Conservation (phyloP, 192 early-diverging fungal genomes). For the Coemansia umbellata region DNA sequence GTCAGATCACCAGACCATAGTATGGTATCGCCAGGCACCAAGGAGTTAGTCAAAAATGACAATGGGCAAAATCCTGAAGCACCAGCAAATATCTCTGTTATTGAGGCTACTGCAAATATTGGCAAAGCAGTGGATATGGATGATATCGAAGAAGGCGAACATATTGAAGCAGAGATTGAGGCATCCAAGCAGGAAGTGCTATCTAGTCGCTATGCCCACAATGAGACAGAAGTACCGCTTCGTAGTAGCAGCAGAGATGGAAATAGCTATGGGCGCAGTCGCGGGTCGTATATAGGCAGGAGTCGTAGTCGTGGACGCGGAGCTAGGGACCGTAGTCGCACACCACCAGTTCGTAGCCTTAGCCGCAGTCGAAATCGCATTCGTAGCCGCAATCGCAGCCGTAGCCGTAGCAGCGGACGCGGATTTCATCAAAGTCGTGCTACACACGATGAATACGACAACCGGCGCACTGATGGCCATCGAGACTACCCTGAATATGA, state of each 20-base stretch:
- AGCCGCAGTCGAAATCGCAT: no score
- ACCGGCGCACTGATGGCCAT: constrained; percentile 3
- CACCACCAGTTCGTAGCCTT: not conserved
- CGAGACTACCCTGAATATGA: constrained; percentile 14
- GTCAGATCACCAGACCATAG: not conserved
- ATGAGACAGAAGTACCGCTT: not conserved
- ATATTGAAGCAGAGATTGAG: constrained; percentile 34
- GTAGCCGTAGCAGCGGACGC: constrained; percentile 3
- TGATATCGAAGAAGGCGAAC: constrained; percentile 50
- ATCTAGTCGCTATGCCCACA: not conserved
- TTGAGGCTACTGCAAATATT: not conserved
- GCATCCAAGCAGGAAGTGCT: not conserved
- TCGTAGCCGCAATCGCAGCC: constrained; percentile 18
- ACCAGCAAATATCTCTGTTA: not conserved
- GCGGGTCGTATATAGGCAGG: constrained; percentile 1
- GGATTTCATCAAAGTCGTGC: no score
- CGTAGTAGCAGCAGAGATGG: constrained; percentile 15
- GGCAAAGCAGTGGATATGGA: constrained; percentile 20
- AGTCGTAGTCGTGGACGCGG: constrained; percentile 4
- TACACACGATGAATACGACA: constrained; percentile 14
- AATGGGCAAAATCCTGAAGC: not conserved
- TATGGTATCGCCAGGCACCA: not conserved
- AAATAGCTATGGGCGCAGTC: constrained; percentile 10
- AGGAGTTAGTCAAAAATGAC: no score
- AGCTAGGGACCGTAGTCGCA: constrained; percentile 11